Conservation (phyloP, 345 rosid genomes). For the Salix koriyanagi region DNA sequence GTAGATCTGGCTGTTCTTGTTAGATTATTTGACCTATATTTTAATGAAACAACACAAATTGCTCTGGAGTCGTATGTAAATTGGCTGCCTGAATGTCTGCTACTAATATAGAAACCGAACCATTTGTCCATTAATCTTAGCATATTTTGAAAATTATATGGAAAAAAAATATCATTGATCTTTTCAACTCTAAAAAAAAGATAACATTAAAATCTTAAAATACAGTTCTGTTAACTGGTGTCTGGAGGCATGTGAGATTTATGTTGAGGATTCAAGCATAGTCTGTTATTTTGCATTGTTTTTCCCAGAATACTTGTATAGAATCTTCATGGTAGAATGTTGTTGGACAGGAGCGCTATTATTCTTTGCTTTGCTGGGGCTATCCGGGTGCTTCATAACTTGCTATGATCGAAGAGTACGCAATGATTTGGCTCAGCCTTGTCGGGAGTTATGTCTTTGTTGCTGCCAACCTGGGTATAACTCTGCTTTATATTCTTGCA, state of each 20-base stretch:
- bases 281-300: background rate
- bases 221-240: background rate
- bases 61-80: background rate
- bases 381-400: conserved; percentile 97
- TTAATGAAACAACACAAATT: background rate
- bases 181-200: background rate
- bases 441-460: conserved; percentile 95
- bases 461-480: conserved; percentile 97
- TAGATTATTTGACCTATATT: background rate
- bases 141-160: background rate
- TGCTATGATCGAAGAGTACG: conserved; percentile 98
- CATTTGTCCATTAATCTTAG: background rate
- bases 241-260: background rate
- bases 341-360: conserved; percentile 73
- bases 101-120: background rate
- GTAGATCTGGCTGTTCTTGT: background rate
- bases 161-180: background rate
- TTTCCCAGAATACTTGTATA: background rate
- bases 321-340: conserved; percentile 1
- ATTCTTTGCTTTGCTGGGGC: conserved; percentile 95
- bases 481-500: conserved; percentile 1
- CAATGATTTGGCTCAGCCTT: conserved; percentile 93
- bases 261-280: background rate
- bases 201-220: background rate
- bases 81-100: background rate